A percentile compares a stretch with the other conserved stretches of the same genome.
Conservation (phyloP, 2,329 filamentous ascomycete genomes). For the Diaporthe eres region DNA sequence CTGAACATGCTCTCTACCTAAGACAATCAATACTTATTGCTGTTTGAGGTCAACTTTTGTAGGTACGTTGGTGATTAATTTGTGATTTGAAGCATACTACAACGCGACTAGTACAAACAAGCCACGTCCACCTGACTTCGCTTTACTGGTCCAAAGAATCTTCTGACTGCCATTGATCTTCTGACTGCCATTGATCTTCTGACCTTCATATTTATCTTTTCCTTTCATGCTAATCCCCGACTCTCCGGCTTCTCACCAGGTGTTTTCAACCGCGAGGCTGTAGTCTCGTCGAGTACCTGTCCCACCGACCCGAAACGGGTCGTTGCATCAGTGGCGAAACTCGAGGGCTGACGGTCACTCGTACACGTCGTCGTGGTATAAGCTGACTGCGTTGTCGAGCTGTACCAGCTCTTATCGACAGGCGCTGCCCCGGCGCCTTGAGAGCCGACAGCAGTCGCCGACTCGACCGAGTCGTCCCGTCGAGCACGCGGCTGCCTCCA, state of each 20-base stretch:
- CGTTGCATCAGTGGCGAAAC: conserved; percentile 1
- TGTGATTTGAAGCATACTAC: background rate
- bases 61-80: too few species aligned
- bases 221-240: background rate
- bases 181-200: background rate
- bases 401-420: conserved; percentile 5
- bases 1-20: too few species aligned
- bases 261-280: background rate
- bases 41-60: too few species aligned
- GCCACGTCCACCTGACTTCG: too few species aligned
- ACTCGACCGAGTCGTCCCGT: background rate
- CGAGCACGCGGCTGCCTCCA: background rate
- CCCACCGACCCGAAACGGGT: conserved; percentile 2
- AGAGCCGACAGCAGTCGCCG: background rate
- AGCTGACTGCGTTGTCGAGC: background rate
- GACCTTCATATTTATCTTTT: too few species aligned
- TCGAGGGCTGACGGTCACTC: background rate
- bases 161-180: too few species aligned
- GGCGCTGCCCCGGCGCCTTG: background rate
- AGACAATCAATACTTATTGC: too few species aligned
- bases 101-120: background rate
- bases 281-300: background rate
- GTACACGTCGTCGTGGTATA: conserved; percentile 16
- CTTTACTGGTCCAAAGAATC: too few species aligned
- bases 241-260: background rate